A percentile compares a stretch with the other conserved stretches of the same genome.
These are phyloP conservation scores for Nepenthes mirabilis DNA, from an alignment of 148 eudicot species.

Conservation along the genomic window DNA sequence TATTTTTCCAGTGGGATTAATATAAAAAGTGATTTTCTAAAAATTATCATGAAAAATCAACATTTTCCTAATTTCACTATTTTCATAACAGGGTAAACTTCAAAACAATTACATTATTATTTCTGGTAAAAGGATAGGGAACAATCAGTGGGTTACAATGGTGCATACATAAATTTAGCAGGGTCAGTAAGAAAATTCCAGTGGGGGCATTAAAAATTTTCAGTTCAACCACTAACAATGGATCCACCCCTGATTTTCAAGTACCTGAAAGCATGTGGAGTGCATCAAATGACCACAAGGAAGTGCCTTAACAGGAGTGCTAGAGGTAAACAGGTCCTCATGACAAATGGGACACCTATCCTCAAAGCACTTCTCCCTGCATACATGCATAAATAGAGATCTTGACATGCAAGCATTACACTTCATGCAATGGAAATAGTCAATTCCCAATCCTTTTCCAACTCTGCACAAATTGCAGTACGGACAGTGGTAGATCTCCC, in stretches of 20 bases:
- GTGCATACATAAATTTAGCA: no score
- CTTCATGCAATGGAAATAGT: constrained; percentile 88
- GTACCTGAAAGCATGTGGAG: constrained; percentile 88
- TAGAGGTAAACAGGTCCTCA: constrained; percentile 80
- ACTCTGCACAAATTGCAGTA: constrained; percentile 92
- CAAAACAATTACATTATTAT: no score
- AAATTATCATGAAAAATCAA: no score
- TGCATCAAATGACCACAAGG: constrained; percentile 97
- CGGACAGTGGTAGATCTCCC: constrained; percentile 95
- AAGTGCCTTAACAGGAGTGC: constrained; percentile 70
- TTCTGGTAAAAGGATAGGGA: background rate
- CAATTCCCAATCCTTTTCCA: constrained; percentile 92
- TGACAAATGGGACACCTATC: constrained; percentile 91
- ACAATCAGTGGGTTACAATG: no score
- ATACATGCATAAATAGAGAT: constrained; percentile 39
- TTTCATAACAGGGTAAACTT: no score
- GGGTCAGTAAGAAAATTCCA: no score
- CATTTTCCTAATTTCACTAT: no score
- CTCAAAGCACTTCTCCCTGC: constrained; percentile 80
- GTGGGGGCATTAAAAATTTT: no score
- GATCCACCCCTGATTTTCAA: background rate
- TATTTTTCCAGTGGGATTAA: no score
- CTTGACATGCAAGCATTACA: constrained; percentile 87
- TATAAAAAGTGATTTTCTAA: background rate
- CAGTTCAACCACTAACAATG: no score